Base-by-base conservation (phyloP, 495 filamentous ascomycete genomes). In the Lichina pygmaea region DNA sequence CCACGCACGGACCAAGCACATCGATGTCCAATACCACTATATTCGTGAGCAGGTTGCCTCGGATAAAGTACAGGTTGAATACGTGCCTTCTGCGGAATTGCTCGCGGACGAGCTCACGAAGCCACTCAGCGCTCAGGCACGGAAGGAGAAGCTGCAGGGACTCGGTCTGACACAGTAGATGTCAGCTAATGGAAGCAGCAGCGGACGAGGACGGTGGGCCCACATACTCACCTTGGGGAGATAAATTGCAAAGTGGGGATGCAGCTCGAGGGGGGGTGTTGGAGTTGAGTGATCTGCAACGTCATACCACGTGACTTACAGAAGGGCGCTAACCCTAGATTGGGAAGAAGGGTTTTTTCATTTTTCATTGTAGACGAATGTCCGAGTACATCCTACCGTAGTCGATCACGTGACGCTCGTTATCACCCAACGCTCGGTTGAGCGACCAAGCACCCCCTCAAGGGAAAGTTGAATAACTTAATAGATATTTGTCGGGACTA, bases 61-160 rank as follows among this genome's bases (percentile, higher is more conserved):
- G 2, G 60, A 60, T 46, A 57, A 50, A 33, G 49, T 53, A 30
- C 52, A 50, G n/a, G 57, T 68, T 17, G 16, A 56, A 42, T 59
- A 68, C 51, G 58, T 64, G 37, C 52, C 66, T 30, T 60, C 56
- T 36, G 58, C 67, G 58, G 60, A 54, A 16, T 55, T 55, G 49
- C 31, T 48, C 11, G 55, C 51, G 42, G 54, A 57, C 34, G 48
- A 15, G 10, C 39, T 55, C 40, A 57, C 54, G 0, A 57, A 55
- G 34, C 38, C 53, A 17, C 36, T 48, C 36, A 32, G 32, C 33
- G 36, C 33, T 13, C 6, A 8, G 11, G 9, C 32, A 8, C 16
- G 33, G 16, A 13, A 33, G 16, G 42, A 32, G 10, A 32, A 44
- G 10, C 6, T 8, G 36, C 42, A 34, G n/a, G 42, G 32, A 44